These are phyloP conservation scores for Willaertia magna DNA, from an alignment of 208 protist species.

Conservation along the genomic window DNA sequence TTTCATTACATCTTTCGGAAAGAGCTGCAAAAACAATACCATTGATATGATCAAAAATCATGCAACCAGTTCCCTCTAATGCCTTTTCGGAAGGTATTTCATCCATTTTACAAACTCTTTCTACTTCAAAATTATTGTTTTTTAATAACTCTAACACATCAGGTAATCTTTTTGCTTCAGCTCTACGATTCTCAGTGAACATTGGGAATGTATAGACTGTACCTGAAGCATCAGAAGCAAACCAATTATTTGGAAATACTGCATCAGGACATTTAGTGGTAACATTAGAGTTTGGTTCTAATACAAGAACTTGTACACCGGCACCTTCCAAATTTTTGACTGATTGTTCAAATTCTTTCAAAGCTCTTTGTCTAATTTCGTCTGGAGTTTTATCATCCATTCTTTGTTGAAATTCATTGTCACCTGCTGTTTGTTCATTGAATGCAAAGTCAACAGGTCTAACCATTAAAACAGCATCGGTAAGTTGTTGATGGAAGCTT, in stretches of 20 bases:
- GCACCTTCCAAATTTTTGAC: not conserved
- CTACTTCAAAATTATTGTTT: not conserved
- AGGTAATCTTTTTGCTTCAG: not conserved
- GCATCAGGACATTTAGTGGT: not conserved
- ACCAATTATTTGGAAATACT: slow-evolving; percentile 16
- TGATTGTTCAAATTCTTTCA: not conserved
- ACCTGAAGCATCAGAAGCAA: not conserved
- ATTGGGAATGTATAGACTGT: not conserved
- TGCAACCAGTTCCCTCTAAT: slow-evolving; percentile 11
- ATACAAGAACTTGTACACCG: not conserved
- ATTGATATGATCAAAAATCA: slow-evolving; percentile 8
- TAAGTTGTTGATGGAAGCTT: not conserved
- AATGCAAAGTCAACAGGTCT: not conserved
- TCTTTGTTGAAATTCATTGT: slow-evolving; percentile 10
- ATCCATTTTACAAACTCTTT: not conserved
- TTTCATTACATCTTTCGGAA: not conserved
- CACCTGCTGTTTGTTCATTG: not conserved
- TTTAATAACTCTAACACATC: not conserved
- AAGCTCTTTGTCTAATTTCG: not conserved
- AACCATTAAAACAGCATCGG: not conserved
- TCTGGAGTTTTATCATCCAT: no score
- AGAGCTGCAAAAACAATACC: not conserved
- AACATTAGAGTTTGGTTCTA: not conserved
- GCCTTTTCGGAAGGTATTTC: not conserved
- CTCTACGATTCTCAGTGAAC: not conserved